phyloP scores from a whole-genome alignment of 495 filamentous ascomycete species.

The Rostrohypoxylon terebratum region DNA sequence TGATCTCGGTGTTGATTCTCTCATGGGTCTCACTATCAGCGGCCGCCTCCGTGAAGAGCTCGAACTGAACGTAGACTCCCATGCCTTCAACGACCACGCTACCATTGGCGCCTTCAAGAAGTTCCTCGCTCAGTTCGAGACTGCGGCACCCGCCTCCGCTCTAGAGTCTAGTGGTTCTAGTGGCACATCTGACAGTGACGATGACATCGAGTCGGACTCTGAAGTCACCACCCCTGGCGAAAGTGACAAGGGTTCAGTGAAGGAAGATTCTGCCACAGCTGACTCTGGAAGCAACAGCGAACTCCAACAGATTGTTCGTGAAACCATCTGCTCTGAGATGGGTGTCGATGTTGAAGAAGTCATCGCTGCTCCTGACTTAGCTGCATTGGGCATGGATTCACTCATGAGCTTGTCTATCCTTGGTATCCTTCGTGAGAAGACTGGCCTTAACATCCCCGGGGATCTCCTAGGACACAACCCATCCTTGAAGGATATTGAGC shows the following conservation, averaged over 20 bases:
- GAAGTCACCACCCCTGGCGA: conserved; percentile 62
- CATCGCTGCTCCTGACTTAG: conserved; percentile 60
- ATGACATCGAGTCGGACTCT: conserved; percentile 59
- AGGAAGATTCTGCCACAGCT: conserved; percentile 50
- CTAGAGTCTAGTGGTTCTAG: conserved; percentile 50
- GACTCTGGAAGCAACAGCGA: conserved; percentile 52
- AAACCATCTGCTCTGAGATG: conserved; percentile 75
- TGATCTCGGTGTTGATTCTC: conserved; percentile 71
- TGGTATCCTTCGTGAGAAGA: conserved; percentile 69
- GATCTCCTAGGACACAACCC: conserved; percentile 63
- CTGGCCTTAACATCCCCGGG: conserved; percentile 58
- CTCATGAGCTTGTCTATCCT: conserved; percentile 69
- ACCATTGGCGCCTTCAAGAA: conserved; percentile 72
- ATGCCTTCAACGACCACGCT: conserved; percentile 63
- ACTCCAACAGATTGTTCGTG: conserved; percentile 64
- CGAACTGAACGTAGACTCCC: conserved; percentile 66
- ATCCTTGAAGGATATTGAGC: conserved; percentile 61
- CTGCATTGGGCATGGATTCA: conserved; percentile 70
- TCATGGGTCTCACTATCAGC: conserved; percentile 67
- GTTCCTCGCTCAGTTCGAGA: conserved; percentile 64
- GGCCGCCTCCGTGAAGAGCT: conserved; percentile 68
- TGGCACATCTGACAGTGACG: conserved; percentile 55
- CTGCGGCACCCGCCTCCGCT: conserved; percentile 42
- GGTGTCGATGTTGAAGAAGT: conserved; percentile 74
- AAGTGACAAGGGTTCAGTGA: conserved; percentile 57